These are phyloP conservation scores for Talaromyces atroroseus DNA, from an alignment of 2,329 filamentous ascomycete genomes.

Conservation along the genomic window DNA sequence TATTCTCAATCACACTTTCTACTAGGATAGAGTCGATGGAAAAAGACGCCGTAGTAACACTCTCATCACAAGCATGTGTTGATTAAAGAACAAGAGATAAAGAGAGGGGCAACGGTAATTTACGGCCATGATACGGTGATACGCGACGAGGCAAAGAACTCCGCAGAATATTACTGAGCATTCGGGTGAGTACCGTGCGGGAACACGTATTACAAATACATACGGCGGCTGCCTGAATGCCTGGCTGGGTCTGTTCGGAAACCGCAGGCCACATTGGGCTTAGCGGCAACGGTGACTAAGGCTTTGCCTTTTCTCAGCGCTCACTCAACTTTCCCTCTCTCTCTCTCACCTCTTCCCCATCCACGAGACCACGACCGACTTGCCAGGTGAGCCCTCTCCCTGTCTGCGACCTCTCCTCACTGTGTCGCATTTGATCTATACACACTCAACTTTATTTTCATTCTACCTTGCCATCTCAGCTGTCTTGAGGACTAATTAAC, in stretches of 20 bases:
- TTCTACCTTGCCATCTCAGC: not conserved
- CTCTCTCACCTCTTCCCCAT: slow-evolving; percentile 22
- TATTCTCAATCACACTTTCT: not conserved
- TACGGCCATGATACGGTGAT: not conserved
- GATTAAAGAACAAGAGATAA: not conserved
- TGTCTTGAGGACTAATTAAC: not conserved
- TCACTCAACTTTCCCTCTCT: slow-evolving; percentile 22
- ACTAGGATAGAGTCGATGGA: too few relatives aligned
- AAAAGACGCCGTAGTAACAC: too few relatives aligned
- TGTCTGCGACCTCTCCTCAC: too few relatives aligned
- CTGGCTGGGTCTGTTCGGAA: not conserved
- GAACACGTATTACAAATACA: slow-evolving; percentile 1
- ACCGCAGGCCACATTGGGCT: not conserved
- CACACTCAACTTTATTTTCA: not conserved
- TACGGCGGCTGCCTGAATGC: not conserved
- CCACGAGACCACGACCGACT: slow-evolving; percentile 24
- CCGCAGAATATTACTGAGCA: not conserved
- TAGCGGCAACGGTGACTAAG: not conserved
- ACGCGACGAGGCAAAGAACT: not conserved
- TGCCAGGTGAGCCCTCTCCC: not conserved
- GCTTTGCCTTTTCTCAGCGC: slow-evolving; percentile 21
- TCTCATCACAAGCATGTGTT: too few relatives aligned
- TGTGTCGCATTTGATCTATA: not conserved
- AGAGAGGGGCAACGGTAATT: not conserved
- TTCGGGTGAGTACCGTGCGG: not conserved